Base-by-base conservation (phyloP, 345 rosid genomes). In the Gossypioides kirkii region DNA sequence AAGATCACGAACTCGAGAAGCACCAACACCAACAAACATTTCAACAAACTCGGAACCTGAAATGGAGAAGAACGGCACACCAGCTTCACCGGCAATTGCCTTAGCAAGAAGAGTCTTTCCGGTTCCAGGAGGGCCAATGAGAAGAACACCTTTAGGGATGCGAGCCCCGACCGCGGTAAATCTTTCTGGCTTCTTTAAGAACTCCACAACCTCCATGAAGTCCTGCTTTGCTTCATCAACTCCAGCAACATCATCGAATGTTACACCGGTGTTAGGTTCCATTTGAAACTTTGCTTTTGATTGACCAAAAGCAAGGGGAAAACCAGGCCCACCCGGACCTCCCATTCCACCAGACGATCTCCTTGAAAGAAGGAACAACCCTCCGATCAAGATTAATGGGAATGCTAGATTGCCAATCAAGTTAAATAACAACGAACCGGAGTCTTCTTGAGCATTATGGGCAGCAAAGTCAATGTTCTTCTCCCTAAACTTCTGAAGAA, bases 151-250 rank as follows among this genome's bases (percentile, higher is more conserved):
- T 80, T 92, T 95, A 3, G 98, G 97, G 73, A 95, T 95, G 71
- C 92, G 86, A 47, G 99, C 99, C 59, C 99, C 98, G 45, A 95
- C 85, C 0, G 99, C 98, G 17, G 99, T 95, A 79, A 95, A 95
- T 28, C 99, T 90, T 91, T 95, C 99, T 0, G 99, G 99, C 80
- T 95, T 95, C 88, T 91, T 95, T 42, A 95, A 73, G 80, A 95
- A 95, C 91, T 92, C 99, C 25, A 95, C 99, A 32, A 95, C 99
- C 78, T 95, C 99, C 96, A 92, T 89, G 87, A 95, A 95, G 75
- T 95, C 99, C 75, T 95, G 99, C 83, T 95, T 95, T 14, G 99
- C 99, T 79, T 95, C 99, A 79, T 95, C 99, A 70, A 95, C 99
- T 76, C 99, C 99, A 52, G 99, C 99, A 56, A 95, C 98, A 74